A percentile compares a stretch with the other conserved stretches of the same genome.
Evolutionary conservation across 2,329 filamentous ascomycete species (phyloP).

Genomic region (Ophiostoma sp.): DNA sequence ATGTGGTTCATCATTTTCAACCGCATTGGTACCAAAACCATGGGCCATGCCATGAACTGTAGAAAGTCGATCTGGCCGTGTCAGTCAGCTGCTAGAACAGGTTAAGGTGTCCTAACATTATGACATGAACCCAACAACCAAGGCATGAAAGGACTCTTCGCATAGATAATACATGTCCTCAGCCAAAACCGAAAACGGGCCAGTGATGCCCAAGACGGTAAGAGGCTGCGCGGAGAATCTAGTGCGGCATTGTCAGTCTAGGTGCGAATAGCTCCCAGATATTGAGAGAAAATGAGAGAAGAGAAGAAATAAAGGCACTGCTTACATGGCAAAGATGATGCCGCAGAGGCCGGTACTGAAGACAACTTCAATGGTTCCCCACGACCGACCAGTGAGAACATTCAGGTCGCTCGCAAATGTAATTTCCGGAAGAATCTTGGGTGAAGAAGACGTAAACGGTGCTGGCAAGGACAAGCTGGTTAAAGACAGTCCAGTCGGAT

Average conservation of each 20-base stretch:
- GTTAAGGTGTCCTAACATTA: too few species aligned
- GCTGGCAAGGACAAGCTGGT: slow-evolving; percentile 20
- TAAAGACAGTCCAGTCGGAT: slow-evolving; percentile 22
- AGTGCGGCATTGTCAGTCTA: neutral
- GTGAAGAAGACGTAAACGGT: slow-evolving; percentile 22
- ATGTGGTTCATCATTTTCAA: slow-evolving; percentile 55
- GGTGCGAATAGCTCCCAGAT: neutral
- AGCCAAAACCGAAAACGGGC: neutral
- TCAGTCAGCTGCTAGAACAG: neutral
- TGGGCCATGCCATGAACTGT: slow-evolving; percentile 29
- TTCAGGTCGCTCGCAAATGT: slow-evolving; percentile 21
- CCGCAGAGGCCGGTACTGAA: slow-evolving; percentile 21
- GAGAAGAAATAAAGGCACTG: neutral
- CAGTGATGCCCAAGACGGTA: slow-evolving; percentile 1
- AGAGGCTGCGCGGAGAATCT: neutral
- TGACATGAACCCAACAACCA: neutral
- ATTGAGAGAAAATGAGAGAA: neutral
- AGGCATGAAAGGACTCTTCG: neutral
- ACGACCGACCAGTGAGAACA: slow-evolving; percentile 20
- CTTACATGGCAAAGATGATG: slow-evolving; percentile 21
- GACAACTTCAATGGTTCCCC: slow-evolving; percentile 22
- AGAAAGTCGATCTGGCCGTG: slow-evolving; percentile 18
- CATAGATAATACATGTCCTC: neutral
- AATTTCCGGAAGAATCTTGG: slow-evolving; percentile 20
- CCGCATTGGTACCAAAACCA: slow-evolving; percentile 58